A percentile compares a stretch with the other conserved stretches of the same genome.
Evolutionary conservation across 2,329 filamentous ascomycete species (phyloP).

Genomic region (Periconia sp.): DNA sequence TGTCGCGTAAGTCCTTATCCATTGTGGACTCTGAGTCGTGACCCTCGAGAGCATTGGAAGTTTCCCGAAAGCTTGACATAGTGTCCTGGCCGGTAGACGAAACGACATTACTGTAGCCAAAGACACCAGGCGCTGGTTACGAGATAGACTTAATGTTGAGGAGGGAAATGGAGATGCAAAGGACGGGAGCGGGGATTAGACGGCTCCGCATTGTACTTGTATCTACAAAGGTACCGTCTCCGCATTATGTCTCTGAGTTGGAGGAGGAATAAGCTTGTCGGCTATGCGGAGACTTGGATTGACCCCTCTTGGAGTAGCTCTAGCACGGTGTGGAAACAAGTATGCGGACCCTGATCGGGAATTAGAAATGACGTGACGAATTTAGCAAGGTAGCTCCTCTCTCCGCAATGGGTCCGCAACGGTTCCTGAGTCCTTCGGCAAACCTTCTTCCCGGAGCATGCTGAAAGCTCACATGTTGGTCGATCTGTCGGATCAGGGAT

Average conservation of each 20-base stretch:
- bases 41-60: constrained; percentile 16
- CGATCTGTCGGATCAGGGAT: not conserved
- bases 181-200: not conserved
- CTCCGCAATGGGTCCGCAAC: too few relatives aligned
- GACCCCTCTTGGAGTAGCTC: constrained; percentile 30
- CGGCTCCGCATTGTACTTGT: constrained; percentile 12
- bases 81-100: constrained; percentile 22
- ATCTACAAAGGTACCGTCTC: constrained; percentile 9
- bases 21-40: constrained; percentile 19
- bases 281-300: constrained; percentile 30
- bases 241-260: constrained; percentile 3
- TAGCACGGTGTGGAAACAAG: constrained; percentile 5
- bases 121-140: not conserved
- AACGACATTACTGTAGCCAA: constrained; percentile 25
- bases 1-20: constrained; percentile 32
- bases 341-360: constrained; percentile 14
- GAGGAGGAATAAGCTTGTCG: constrained; percentile 16
- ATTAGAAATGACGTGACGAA: constrained; percentile 14
- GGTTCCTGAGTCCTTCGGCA: too few relatives aligned
- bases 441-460: too few relatives aligned
- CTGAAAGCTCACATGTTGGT: too few relatives aligned
- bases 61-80: constrained; percentile 27
- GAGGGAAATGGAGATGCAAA: too few relatives aligned
- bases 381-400: too few relatives aligned
- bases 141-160: not conserved